Percentiles rank a stretch among this genome's conserved stretches.
Conservation (phyloP, 2,329 filamentous ascomycete genomes). For the Periconia sp. region DNA sequence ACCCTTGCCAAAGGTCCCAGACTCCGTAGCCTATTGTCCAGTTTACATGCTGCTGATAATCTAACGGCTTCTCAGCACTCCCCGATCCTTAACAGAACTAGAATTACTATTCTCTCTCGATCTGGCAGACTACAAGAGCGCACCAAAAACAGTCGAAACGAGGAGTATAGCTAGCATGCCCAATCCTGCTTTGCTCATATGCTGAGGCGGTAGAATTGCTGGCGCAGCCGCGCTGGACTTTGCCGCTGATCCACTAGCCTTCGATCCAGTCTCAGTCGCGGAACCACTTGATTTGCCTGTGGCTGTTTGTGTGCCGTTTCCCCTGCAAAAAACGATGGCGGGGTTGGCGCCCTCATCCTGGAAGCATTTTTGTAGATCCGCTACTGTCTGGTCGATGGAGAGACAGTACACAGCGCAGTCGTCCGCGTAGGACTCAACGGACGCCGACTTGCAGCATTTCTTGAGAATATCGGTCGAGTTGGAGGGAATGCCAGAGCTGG, state of each 20-base stretch:
- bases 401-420: conserved; percentile 40
- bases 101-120: too few relatives aligned
- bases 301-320: conserved; percentile 32
- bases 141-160: conserved; percentile 32
- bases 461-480: conserved; percentile 32
- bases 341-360: conserved; percentile 31
- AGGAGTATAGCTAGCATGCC: conserved; percentile 35
- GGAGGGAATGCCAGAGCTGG: conserved; percentile 26
- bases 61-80: too few relatives aligned
- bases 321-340: conserved; percentile 30
- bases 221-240: conserved; percentile 21
- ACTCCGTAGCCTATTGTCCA: neutral
- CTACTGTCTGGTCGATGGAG: conserved; percentile 29
- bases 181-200: conserved; percentile 35
- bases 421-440: conserved; percentile 35
- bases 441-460: conserved; percentile 39
- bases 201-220: conserved; percentile 17
- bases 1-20: neutral
- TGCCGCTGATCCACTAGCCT: conserved; percentile 12
- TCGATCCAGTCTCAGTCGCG: neutral
- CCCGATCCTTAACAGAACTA: too few relatives aligned
- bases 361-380: conserved; percentile 35
- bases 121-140: conserved; percentile 28
- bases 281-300: conserved; percentile 26
- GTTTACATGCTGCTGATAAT: neutral